Conservation (phyloP, 2,329 filamentous ascomycete genomes). For the Tolypocladium sp. region DNA sequence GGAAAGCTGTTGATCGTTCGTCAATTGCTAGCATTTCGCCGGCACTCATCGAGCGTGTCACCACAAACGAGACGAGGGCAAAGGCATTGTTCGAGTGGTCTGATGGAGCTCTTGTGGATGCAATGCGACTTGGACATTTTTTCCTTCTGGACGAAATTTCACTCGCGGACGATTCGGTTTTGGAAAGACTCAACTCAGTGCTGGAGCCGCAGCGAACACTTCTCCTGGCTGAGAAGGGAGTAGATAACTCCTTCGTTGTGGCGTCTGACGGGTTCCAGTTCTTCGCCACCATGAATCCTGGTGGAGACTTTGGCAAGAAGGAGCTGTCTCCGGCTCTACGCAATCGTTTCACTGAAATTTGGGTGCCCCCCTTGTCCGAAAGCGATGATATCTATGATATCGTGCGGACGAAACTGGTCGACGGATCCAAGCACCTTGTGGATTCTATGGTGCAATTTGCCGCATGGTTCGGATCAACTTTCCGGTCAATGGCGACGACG, state of each 20-base stretch:
- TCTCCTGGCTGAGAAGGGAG: slow-evolving; percentile 87
- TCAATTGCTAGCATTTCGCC: slow-evolving; percentile 37
- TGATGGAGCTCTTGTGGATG: slow-evolving; percentile 85
- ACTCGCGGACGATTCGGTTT: slow-evolving; percentile 90
- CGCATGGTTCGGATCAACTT: slow-evolving; percentile 81
- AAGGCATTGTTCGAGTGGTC: slow-evolving; percentile 94
- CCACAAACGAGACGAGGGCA: slow-evolving; percentile 47
- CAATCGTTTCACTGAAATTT: slow-evolving; percentile 97
- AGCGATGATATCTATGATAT: slow-evolving; percentile 83
- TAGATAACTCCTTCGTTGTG: slow-evolving; percentile 69
- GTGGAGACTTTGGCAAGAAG: slow-evolving; percentile 96
- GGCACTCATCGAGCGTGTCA: slow-evolving; percentile 36
- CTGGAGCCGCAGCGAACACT: slow-evolving; percentile 82
- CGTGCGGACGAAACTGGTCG: slow-evolving; percentile 62
- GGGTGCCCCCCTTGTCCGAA: slow-evolving; percentile 84
- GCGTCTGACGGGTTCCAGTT: slow-evolving; percentile 83
- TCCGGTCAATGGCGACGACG: slow-evolving; percentile 64
- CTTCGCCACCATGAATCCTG: slow-evolving; percentile 97
- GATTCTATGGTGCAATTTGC: slow-evolving; percentile 75
- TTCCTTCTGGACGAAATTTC: slow-evolving; percentile 98
- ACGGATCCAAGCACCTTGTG: slow-evolving; percentile 47
- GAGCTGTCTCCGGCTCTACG: slow-evolving; percentile 90
- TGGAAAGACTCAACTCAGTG: slow-evolving; percentile 93
- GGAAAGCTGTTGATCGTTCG: slow-evolving; percentile 40
- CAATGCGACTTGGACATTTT: slow-evolving; percentile 82